A percentile compares a stretch with the other conserved stretches of the same genome.
Evolutionary conservation across 148 eudicot genomes (phyloP).

Genomic region (Silene latifolia): DNA sequence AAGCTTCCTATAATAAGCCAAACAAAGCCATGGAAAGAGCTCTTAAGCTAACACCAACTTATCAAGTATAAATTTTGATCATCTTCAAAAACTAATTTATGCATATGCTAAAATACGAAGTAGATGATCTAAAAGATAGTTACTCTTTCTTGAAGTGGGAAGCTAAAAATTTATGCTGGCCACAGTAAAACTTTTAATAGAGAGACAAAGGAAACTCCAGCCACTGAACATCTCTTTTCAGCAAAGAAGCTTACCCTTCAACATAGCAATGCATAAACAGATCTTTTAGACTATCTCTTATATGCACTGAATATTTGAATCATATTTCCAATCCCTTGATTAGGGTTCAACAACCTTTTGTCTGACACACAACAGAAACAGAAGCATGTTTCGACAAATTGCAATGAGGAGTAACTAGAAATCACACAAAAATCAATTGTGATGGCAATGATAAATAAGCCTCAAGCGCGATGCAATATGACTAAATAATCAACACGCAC

Average conservation of each 20-base stretch:
- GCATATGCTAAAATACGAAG: not conserved
- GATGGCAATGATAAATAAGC: not conserved
- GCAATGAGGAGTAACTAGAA: not conserved
- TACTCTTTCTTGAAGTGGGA: not conserved
- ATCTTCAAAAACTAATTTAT: not conserved
- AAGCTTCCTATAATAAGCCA: not conserved
- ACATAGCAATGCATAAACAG: not conserved
- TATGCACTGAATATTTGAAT: not conserved
- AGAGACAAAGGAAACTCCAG: not conserved
- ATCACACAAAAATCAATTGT: not conserved
- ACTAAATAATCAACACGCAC: not conserved
- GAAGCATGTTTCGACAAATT: not conserved
- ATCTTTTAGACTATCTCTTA: not conserved
- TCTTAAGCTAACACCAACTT: not conserved
- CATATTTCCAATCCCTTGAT: not conserved
- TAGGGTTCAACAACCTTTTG: not conserved
- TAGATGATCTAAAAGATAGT: not conserved
- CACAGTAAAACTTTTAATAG: not conserved
- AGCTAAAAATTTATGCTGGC: not conserved
- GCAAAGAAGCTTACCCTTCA: conserved; percentile 4
- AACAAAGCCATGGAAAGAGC: not conserved
- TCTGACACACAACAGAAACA: not conserved
- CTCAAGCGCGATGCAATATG: not conserved
- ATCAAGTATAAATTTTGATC: not conserved
- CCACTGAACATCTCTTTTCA: not conserved